These are phyloP conservation scores for Hortiboletus campestris DNA, from an alignment of 768 basidiomycete genomes.

Conservation along the genomic window DNA sequence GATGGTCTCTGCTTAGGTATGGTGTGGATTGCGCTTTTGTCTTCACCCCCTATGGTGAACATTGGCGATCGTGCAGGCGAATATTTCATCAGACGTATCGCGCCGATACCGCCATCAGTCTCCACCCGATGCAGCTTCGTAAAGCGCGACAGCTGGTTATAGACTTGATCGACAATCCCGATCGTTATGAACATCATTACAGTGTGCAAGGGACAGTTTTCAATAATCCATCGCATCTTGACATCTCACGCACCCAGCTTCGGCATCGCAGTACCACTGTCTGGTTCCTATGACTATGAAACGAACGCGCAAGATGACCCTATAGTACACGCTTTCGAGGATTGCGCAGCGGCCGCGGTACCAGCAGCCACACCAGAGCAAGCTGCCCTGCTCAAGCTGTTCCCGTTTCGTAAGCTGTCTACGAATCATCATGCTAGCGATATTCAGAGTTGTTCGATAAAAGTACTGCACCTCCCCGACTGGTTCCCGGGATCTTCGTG, in stretches of 20 bases:
- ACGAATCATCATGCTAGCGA: background rate
- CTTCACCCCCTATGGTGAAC: conserved; percentile 6
- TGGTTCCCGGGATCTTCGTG: conserved; percentile 9
- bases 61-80: background rate
- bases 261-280: background rate
- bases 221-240: too few relatives aligned
- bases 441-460: too few relatives aligned
- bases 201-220: background rate
- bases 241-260: background rate
- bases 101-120: background rate
- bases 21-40: conserved; percentile 5
- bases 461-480: conserved; percentile 23
- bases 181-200: background rate
- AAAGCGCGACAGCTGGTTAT: background rate
- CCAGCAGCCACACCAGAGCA: background rate
- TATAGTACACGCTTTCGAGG: background rate
- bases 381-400: background rate
- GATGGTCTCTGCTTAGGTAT: background rate
- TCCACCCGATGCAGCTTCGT: background rate
- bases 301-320: background rate
- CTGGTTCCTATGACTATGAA: conserved; percentile 3
- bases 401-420: conserved; percentile 4
- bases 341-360: background rate
- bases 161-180: background rate
- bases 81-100: conserved; percentile 7